A percentile compares a stretch with the other conserved stretches of the same genome.
These are phyloP conservation scores for Aciculosporium take DNA, from an alignment of 2,329 filamentous ascomycete genomes.

Conservation along the genomic window DNA sequence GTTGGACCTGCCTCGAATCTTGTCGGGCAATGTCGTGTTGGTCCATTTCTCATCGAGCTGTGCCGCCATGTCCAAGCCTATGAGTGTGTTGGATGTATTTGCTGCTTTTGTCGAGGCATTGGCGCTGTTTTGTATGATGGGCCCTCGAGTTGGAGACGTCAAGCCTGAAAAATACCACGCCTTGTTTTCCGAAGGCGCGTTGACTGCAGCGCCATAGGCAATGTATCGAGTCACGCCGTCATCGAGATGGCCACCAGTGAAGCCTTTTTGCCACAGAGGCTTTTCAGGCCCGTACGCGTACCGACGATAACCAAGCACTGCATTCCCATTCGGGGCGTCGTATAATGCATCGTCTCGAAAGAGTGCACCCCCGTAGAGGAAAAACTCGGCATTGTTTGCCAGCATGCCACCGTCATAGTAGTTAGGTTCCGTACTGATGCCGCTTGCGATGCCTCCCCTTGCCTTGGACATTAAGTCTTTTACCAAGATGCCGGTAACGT, in stretches of 20 bases:
- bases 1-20: constrained; percentile 41
- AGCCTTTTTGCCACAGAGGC: constrained; percentile 28
- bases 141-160: constrained; percentile 33
- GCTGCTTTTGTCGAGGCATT: constrained; percentile 24
- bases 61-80: constrained; percentile 44
- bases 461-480: constrained; percentile 31
- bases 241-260: constrained; percentile 26
- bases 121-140: constrained; percentile 26
- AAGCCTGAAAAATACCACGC: constrained; percentile 59
- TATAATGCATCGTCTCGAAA: constrained; percentile 20
- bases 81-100: constrained; percentile 40
- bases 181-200: constrained; percentile 53
- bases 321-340: constrained; percentile 25
- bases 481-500: constrained; percentile 38
- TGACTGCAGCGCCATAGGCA: constrained; percentile 48
- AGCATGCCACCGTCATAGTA: constrained; percentile 51
- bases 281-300: constrained; percentile 36
- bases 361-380: constrained; percentile 46
- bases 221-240: constrained; percentile 43
- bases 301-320: constrained; percentile 35
- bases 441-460: constrained; percentile 29
- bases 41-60: constrained; percentile 39
- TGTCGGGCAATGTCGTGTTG: constrained; percentile 37
- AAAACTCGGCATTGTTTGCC: constrained; percentile 48
- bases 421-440: constrained; percentile 39